Percentiles rank a stretch among this genome's conserved stretches.
Evolutionary conservation across 306 rosid species (phyloP).

Genomic region (Vicia villosa): DNA sequence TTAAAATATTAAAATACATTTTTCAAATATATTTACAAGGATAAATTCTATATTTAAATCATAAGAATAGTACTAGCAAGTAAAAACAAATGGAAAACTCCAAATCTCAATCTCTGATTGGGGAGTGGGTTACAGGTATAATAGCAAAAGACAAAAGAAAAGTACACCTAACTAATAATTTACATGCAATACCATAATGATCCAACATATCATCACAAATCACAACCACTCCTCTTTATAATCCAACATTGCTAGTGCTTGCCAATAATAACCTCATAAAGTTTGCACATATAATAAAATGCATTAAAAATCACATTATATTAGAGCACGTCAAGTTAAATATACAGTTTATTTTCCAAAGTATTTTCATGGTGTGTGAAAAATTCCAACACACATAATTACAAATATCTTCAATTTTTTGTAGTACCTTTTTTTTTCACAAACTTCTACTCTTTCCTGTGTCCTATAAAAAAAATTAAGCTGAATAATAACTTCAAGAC

Average conservation of each 20-base stretch:
- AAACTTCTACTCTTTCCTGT: constrained; percentile 35
- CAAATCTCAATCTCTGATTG: constrained; percentile 27
- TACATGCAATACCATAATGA: background rate
- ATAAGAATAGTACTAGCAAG: too few relatives aligned
- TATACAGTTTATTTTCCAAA: constrained; percentile 49
- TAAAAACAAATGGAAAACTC: constrained; percentile 12
- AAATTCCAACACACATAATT: constrained; percentile 48
- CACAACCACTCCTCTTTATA: background rate
- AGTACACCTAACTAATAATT: constrained; percentile 19
- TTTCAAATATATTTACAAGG: too few relatives aligned
- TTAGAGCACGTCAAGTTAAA: constrained; percentile 37
- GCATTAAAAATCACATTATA: constrained; percentile 34
- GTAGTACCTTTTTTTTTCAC: constrained; percentile 24
- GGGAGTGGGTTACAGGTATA: constrained; percentile 3
- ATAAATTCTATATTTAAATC: too few relatives aligned
- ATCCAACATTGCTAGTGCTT: constrained; percentile 14
- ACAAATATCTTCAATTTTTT: constrained; percentile 41
- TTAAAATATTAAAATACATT: too few relatives aligned
- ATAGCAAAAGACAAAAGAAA: background rate
- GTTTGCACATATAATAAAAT: constrained; percentile 1
- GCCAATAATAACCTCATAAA: constrained; percentile 35
- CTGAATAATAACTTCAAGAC: constrained; percentile 29
- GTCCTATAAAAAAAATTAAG: constrained; percentile 25
- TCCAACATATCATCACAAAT: constrained; percentile 21
- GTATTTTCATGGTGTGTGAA: constrained; percentile 38